Conservation (phyloP, 75 land plant species). For the Chamaecyparis obtusa region DNA sequence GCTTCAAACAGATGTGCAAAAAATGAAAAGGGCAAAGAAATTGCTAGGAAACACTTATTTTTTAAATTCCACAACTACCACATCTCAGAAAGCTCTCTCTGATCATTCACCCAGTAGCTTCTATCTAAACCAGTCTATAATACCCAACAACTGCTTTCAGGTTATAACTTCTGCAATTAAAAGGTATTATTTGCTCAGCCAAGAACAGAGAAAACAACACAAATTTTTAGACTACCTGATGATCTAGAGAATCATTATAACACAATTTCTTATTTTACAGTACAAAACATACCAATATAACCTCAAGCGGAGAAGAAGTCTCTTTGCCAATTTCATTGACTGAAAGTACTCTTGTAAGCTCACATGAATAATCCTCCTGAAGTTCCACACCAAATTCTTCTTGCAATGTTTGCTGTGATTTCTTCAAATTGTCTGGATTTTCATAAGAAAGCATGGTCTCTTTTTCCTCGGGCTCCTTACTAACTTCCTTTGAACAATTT, state of each 20-base stretch:
- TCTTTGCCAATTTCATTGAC: neutral
- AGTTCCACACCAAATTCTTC: conserved; percentile 1
- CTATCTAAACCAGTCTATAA: neutral
- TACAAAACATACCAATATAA: neutral
- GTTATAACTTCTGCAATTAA: neutral
- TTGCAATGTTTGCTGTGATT: neutral
- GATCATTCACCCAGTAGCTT: neutral
- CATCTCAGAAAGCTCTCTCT: neutral
- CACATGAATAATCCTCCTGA: neutral
- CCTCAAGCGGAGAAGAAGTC: neutral
- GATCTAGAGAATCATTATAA: neutral
- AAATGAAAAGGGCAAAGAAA: neutral
- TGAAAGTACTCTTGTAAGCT: conserved; percentile 12
- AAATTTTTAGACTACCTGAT: neutral
- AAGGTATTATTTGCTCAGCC: too few relatives aligned
- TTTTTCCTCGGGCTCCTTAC: neutral
- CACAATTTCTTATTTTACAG: neutral
- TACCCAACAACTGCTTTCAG: neutral
- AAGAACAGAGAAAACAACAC: neutral
- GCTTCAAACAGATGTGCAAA: neutral
- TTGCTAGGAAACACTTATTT: too few relatives aligned
- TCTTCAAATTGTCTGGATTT: neutral
- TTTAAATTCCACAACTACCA: neutral
- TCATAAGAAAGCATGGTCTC: neutral
- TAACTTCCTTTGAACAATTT: neutral